Evolutionary conservation across 2,329 filamentous ascomycete species (phyloP).

Genomic region (Chaetomiaceae sp.): DNA sequence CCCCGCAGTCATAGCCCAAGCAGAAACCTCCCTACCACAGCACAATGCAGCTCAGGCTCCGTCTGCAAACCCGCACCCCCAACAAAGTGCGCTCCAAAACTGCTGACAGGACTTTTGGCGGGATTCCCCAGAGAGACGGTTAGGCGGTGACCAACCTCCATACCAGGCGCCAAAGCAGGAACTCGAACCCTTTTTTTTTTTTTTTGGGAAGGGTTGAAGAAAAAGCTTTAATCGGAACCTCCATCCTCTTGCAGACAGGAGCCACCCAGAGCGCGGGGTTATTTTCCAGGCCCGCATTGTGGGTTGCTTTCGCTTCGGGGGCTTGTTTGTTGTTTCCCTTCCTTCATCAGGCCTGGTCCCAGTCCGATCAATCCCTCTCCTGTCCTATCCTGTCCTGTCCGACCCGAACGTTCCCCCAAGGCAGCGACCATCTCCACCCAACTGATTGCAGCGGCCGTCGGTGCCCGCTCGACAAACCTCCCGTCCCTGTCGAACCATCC

Average conservation of each 20-base stretch:
- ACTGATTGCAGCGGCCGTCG: neutral
- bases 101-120: no score
- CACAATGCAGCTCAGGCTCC: no score
- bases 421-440: conserved; percentile 3
- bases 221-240: no score
- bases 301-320: neutral
- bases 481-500: conserved; percentile 7
- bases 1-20: no score
- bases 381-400: neutral
- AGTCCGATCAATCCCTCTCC: neutral
- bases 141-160: no score
- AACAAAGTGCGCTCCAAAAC: no score
- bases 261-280: neutral
- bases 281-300: neutral
- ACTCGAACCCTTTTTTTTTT: no score
- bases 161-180: no score
- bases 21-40: neutral
- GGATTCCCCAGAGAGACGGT: no score
- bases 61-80: no score
- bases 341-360: neutral
- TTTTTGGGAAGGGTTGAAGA: no score
- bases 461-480: neutral
- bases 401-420: neutral
- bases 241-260: no score
- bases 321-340: conserved; percentile 4